Evolutionary conservation across 2,329 filamentous ascomycete genomes (phyloP).

Genomic region (Magnaporthiopsis poae): DNA sequence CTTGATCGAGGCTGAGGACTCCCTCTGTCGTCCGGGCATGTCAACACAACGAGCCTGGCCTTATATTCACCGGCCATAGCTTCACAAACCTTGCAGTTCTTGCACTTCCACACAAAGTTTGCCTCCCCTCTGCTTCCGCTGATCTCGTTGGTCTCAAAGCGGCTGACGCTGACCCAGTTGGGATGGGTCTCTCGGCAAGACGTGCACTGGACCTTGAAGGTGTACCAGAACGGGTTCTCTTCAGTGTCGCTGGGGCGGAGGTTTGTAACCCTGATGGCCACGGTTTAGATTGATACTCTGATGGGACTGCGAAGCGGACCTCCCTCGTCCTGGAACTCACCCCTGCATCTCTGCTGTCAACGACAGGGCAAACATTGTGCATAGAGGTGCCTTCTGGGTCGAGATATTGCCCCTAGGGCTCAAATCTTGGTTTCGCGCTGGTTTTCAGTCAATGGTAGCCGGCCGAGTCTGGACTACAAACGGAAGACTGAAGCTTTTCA

Average conservation of each 20-base stretch:
- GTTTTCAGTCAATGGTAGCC: not conserved
- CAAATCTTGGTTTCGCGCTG: not conserved
- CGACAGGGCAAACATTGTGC: slow-evolving; percentile 53
- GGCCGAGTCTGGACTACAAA: not conserved
- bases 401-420: not conserved
- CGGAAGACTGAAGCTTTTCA: not conserved
- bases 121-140: slow-evolving; percentile 89
- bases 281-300: not conserved
- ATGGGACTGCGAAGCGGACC: not conserved
- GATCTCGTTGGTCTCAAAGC: slow-evolving; percentile 84
- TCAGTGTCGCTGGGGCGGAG: slow-evolving; percentile 74
- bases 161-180: slow-evolving; percentile 76
- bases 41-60: not conserved
- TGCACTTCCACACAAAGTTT: slow-evolving; percentile 99
- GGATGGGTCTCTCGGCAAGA: slow-evolving; percentile 85
- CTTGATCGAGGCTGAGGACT: slow-evolving; percentile 78
- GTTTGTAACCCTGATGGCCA: slow-evolving; percentile 64
- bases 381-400: not conserved
- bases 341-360: slow-evolving; percentile 61
- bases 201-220: slow-evolving; percentile 96
- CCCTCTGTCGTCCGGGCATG: slow-evolving; percentile 42
- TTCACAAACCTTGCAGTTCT: slow-evolving; percentile 74
- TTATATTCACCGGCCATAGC: not conserved
- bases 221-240: slow-evolving; percentile 85
- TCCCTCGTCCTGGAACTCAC: slow-evolving; percentile 32